Conservation (phyloP, 441 rosid species). For the Adansonia gregorii region DNA sequence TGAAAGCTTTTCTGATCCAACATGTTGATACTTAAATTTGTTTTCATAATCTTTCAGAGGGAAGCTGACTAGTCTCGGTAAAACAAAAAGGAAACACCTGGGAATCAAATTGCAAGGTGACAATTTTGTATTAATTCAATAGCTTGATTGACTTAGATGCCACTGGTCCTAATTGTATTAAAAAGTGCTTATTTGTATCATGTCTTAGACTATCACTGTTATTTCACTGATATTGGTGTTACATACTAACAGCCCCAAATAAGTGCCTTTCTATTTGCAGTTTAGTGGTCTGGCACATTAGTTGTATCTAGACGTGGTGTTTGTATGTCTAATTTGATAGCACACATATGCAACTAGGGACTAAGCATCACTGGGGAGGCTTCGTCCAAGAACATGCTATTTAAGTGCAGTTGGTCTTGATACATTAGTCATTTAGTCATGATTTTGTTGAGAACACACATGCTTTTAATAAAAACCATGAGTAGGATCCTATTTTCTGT, state of each 20-base stretch:
- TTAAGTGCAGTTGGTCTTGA: not conserved
- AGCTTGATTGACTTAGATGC: not conserved
- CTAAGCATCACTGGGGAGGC: not conserved
- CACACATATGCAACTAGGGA: not conserved
- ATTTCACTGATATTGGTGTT: constrained; percentile 9
- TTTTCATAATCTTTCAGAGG: constrained; percentile 49
- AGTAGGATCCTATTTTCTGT: not conserved
- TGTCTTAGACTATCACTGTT: not conserved
- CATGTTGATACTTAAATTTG: constrained; percentile 30
- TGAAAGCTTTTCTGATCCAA: constrained; percentile 28
- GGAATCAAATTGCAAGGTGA: constrained; percentile 83
- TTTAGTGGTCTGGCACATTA: constrained; percentile 18
- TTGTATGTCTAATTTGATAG: constrained; percentile 11
- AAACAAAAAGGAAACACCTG: constrained; percentile 69
- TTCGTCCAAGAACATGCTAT: not conserved
- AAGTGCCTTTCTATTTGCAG: not conserved
- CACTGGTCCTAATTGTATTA: not conserved
- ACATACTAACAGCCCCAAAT: not conserved
- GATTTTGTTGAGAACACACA: constrained; percentile 3
- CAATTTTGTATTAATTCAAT: not conserved
- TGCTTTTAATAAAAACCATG: not conserved
- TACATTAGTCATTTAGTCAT: constrained; percentile 12
- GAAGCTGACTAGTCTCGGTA: constrained; percentile 59
- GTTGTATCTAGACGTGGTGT: not conserved
- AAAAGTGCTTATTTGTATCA: constrained; percentile 8